phyloP scores from a whole-genome alignment of 2,329 filamentous ascomycete species.

The Nothopassalora personata region DNA sequence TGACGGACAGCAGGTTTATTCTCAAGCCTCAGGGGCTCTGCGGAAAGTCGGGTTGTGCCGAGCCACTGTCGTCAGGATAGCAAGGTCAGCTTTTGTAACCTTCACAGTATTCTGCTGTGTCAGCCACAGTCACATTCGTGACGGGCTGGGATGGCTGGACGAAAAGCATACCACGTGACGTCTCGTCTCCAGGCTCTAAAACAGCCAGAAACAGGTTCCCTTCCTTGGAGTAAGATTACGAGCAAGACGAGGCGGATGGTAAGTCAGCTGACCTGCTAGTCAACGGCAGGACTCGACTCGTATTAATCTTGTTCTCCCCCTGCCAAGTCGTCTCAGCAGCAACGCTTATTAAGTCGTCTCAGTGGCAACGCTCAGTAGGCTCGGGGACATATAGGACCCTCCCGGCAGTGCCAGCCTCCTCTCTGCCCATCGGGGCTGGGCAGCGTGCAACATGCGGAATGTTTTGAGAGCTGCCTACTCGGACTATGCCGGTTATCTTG shows the following conservation, averaged over 20 bases:
- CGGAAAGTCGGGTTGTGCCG: background rate
- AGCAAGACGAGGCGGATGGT: background rate
- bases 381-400: background rate
- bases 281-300: background rate
- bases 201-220: constrained; percentile 1
- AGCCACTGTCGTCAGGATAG: background rate
- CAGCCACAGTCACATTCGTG: background rate
- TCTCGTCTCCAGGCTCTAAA: background rate
- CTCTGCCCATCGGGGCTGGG: background rate
- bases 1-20: background rate
- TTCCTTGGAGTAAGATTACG: background rate
- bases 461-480: too few species aligned
- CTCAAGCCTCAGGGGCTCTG: background rate
- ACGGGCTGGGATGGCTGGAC: background rate
- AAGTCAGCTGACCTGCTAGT: background rate
- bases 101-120: too few species aligned
- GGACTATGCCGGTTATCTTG: too few species aligned
- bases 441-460: background rate
- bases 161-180: too few species aligned
- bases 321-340: background rate
- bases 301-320: background rate
- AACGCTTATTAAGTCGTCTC: background rate
- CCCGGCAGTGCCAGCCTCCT: background rate
- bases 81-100: too few species aligned
- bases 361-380: background rate